Conservation (phyloP, 2,329 filamentous ascomycete genomes). For the Fusarium protoensiforme region DNA sequence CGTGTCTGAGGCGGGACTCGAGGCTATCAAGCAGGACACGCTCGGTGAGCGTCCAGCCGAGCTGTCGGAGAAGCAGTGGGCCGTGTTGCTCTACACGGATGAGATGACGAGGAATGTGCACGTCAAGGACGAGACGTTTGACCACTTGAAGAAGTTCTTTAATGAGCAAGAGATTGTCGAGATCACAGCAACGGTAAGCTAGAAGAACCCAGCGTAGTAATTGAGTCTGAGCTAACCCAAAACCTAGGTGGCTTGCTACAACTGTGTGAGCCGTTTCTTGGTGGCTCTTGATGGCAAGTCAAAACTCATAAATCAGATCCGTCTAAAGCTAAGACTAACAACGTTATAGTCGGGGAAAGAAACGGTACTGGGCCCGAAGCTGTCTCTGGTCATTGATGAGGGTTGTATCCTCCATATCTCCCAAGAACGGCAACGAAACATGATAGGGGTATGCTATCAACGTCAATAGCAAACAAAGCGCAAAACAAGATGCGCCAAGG, state of each 20-base stretch:
- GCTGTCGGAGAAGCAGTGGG: conserved; percentile 71
- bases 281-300: conserved; percentile 80
- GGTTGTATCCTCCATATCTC: conserved; percentile 2
- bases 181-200: conserved; percentile 76
- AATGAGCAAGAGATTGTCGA: conserved; percentile 81
- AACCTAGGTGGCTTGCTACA: conserved; percentile 74
- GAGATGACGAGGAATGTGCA: conserved; percentile 83
- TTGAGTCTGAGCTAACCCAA: conserved; percentile 26
- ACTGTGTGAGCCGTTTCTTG: conserved; percentile 85
- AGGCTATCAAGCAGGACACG: conserved; percentile 52
- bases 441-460: conserved; percentile 3
- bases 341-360: conserved; percentile 63
- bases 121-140: conserved; percentile 77
- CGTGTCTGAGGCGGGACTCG: conserved; percentile 63
- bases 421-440: conserved; percentile 13
- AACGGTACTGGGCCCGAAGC: conserved; percentile 64
- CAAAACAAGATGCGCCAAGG: conserved; percentile 22
- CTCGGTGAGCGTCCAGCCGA: conserved; percentile 46
- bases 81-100: conserved; percentile 79
- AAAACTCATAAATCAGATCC: conserved; percentile 15
- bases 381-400: conserved; percentile 47
- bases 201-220: not conserved
- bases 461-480: not conserved
- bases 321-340: conserved; percentile 41
- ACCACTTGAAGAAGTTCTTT: conserved; percentile 68